Evolutionary conservation across 1,284 basidiomycete species (phyloP), one percentile per base, ranked within the genome.

Genomic region (Anthracocystis panici-leucophaei): DNA sequence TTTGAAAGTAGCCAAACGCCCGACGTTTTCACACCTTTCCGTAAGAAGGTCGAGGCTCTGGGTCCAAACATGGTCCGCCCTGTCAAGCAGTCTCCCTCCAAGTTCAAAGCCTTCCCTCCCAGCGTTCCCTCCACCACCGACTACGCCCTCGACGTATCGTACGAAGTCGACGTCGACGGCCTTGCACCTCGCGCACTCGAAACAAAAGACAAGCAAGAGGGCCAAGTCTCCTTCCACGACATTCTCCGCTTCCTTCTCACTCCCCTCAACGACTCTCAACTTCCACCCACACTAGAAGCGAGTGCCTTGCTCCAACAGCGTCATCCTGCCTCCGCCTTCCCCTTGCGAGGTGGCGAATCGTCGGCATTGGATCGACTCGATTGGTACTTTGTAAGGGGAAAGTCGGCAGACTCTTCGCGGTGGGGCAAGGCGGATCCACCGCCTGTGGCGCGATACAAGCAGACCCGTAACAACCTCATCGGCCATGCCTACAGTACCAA

Each of bases 401-500:
- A 81, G 50, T 77, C 77, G 25, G 73, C 75, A 48, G 80, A 82
- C 64, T 79, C 78, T 21, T 52, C 58, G 27, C n/a, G 76, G 41
- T 72, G 78, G 75, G 50, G 79, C 70, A 77, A 62, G 75, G 77
- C 84, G 7, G 63, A 84, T 29, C 80, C 82, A 18, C 85, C 86
- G 9, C 85, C 85, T 4, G 85, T 84, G 33, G 85, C 79, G 23
- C 79, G 78, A 27, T 89, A 89, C 86, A 89, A 89, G 83, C 86
- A 87, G 74, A 89, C 89, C 5, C 80, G 89, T 23, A 89, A 89
- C 78, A 88, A 88, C 12, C 78, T 89, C 58, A 75, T 89, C 31
- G 89, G 89, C 0, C 86, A 88, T 64, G 87, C 86, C 16, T 89
- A 88, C 80, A 87, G 86, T 52, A 89, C 88, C 50, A 89, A 89